Evolutionary conservation across 495 filamentous ascomycete genomes (phyloP).

Genomic region (Penicillium waksmanii): DNA sequence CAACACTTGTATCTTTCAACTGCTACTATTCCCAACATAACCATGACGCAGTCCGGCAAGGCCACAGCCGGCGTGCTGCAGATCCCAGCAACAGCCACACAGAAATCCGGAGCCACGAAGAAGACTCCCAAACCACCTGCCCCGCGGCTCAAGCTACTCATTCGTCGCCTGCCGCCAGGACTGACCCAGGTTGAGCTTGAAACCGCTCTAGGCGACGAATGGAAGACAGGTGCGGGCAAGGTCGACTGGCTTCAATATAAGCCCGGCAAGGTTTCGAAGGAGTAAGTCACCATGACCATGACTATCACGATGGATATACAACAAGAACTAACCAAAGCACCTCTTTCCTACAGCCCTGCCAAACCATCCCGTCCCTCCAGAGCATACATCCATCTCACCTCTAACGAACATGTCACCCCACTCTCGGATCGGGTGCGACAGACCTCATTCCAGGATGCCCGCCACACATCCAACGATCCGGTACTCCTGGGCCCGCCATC

Average conservation of each 20-base stretch:
- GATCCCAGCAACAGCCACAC: slow-evolving; percentile 58
- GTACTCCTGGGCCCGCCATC: slow-evolving; percentile 73
- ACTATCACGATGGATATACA: slow-evolving; percentile 8
- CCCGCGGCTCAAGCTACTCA: slow-evolving; percentile 79
- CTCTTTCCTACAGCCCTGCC: slow-evolving; percentile 58
- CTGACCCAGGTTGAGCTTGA: slow-evolving; percentile 82
- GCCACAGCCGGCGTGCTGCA: slow-evolving; percentile 60
- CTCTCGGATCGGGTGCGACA: slow-evolving; percentile 70
- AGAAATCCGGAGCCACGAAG: slow-evolving; percentile 54
- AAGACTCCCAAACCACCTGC: slow-evolving; percentile 58
- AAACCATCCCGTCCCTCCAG: slow-evolving; percentile 77
- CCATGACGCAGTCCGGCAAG: slow-evolving; percentile 49
- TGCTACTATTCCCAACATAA: neutral
- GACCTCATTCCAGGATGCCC: slow-evolving; percentile 72
- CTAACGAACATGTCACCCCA: slow-evolving; percentile 57
- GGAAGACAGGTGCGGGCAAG: slow-evolving; percentile 76
- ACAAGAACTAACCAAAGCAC: slow-evolving; percentile 15
- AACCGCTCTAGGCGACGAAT: slow-evolving; percentile 74
- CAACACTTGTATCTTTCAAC: neutral
- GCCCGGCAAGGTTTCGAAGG: slow-evolving; percentile 83
- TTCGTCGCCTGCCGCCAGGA: slow-evolving; percentile 83
- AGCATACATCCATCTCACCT: slow-evolving; percentile 76
- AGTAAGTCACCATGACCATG: slow-evolving; percentile 54
- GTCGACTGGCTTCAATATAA: slow-evolving; percentile 82
- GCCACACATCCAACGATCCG: slow-evolving; percentile 66